Evolutionary conservation across 352 stramenopile species (phyloP).

Genomic region (Pythium graminicola): DNA sequence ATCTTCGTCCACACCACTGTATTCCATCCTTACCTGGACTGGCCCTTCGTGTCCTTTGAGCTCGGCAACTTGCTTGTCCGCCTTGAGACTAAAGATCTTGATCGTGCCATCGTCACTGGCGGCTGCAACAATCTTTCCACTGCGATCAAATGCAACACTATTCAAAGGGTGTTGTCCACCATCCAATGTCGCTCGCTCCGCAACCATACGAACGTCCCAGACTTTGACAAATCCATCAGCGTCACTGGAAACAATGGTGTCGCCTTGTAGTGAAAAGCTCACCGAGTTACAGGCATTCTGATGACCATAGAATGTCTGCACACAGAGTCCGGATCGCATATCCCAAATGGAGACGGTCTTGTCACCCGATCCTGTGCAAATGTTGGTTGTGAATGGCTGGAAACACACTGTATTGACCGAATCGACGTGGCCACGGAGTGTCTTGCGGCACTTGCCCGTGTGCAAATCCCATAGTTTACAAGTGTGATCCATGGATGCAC

Average conservation of each 20-base stretch:
- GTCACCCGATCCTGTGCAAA: slow-evolving; percentile 91
- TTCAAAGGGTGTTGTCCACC: slow-evolving; percentile 88
- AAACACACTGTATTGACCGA: slow-evolving; percentile 92
- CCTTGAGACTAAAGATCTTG: slow-evolving; percentile 86
- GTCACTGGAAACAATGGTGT: slow-evolving; percentile 90
- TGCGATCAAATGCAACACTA: slow-evolving; percentile 87
- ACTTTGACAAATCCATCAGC: slow-evolving; percentile 93
- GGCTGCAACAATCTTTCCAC: slow-evolving; percentile 71
- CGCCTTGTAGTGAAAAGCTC: slow-evolving; percentile 75
- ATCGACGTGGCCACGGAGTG: slow-evolving; percentile 92
- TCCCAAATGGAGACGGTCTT: slow-evolving; percentile 96
- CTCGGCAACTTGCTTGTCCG: slow-evolving; percentile 55
- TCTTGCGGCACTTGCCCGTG: slow-evolving; percentile 87
- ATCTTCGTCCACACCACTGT: no score
- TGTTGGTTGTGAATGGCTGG: slow-evolving; percentile 90
- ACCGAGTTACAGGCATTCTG: slow-evolving; percentile 92
- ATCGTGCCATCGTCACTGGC: slow-evolving; percentile 88
- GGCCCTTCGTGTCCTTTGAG: slow-evolving; percentile 89
- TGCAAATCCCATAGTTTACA: slow-evolving; percentile 90
- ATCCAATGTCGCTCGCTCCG: slow-evolving; percentile 83
- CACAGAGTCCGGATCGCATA: slow-evolving; percentile 86
- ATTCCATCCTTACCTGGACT: slow-evolving; percentile 87
- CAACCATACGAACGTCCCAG: slow-evolving; percentile 94
- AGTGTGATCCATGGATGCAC: slow-evolving; percentile 92
- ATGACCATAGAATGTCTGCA: slow-evolving; percentile 94